Percentiles rank a stretch among this genome's conserved stretches.
Conservation (phyloP, 192 early-diverging fungal genomes). For the Ambispora gerdemannii region DNA sequence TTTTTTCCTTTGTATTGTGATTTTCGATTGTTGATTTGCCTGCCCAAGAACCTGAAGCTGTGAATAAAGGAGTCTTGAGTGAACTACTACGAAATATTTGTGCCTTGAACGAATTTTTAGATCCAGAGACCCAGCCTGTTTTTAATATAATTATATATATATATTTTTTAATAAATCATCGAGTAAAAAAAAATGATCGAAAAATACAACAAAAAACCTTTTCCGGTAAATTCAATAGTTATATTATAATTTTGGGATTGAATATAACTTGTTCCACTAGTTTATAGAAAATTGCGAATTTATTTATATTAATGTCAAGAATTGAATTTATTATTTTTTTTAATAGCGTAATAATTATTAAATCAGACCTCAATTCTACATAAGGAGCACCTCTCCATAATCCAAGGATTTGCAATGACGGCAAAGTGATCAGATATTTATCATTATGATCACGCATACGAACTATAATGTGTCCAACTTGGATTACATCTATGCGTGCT, state of each 20-base stretch:
- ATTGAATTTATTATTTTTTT: neutral
- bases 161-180: no score
- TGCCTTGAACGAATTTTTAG: slow-evolving; percentile 75
- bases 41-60: slow-evolving; percentile 63
- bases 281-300: neutral
- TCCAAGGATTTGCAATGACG: slow-evolving; percentile 71
- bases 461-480: slow-evolving; percentile 71
- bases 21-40: slow-evolving; percentile 59
- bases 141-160: no score
- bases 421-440: slow-evolving; percentile 69
- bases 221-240: slow-evolving; percentile 69
- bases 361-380: slow-evolving; percentile 41
- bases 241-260: slow-evolving; percentile 60
- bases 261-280: slow-evolving; percentile 59
- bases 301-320: neutral
- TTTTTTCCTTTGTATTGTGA: slow-evolving; percentile 45
- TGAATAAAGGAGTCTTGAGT: slow-evolving; percentile 33
- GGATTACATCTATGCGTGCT: slow-evolving; percentile 64
- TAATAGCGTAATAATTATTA: slow-evolving; percentile 32
- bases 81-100: slow-evolving; percentile 35
- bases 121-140: slow-evolving; percentile 79
- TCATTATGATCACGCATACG: slow-evolving; percentile 60
- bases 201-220: no score
- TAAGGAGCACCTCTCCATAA: slow-evolving; percentile 54
- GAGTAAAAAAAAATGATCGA: no score